Evolutionary conservation across 441 rosid genomes (phyloP).

Genomic region (Bocquillonia castaneifolia): DNA sequence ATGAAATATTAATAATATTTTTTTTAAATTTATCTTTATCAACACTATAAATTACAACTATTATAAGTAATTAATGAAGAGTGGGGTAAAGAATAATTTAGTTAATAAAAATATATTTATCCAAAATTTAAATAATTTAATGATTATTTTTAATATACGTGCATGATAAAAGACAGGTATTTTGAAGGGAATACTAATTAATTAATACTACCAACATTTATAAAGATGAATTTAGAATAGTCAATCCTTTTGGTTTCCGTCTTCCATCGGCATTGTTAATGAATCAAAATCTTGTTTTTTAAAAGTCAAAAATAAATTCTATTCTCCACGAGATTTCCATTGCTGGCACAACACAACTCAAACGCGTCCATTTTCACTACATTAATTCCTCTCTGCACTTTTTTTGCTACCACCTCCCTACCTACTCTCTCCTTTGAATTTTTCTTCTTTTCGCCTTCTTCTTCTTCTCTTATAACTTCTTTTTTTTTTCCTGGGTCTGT

Average conservation of each 20-base stretch:
- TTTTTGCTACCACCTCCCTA: conserved; percentile 4
- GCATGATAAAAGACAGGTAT: no score
- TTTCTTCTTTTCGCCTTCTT: background rate
- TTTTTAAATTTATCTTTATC: no score
- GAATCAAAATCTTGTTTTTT: background rate
- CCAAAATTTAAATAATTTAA: no score
- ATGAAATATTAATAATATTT: no score
- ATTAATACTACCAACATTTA: background rate
- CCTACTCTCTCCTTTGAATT: conserved; percentile 11
- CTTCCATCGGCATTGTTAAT: conserved; percentile 7
- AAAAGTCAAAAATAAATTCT: conserved; percentile 12
- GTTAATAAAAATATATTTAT: no score
- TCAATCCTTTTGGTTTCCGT: conserved; percentile 12
- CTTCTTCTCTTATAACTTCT: background rate
- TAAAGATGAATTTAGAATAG: background rate
- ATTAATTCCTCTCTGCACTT: background rate
- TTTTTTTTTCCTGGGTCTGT: background rate
- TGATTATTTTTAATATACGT: no score
- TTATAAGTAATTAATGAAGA: no score
- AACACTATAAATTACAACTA: no score
- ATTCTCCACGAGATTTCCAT: conserved; percentile 2
- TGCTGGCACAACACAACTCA: background rate
- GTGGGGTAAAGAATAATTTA: no score
- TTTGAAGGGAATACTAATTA: no score
- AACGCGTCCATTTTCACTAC: background rate